A percentile compares a stretch with the other conserved stretches of the same genome.
These are phyloP conservation scores for Favolaschia claudopus DNA, from an alignment of 768 basidiomycete species.

Conservation along the genomic window DNA sequence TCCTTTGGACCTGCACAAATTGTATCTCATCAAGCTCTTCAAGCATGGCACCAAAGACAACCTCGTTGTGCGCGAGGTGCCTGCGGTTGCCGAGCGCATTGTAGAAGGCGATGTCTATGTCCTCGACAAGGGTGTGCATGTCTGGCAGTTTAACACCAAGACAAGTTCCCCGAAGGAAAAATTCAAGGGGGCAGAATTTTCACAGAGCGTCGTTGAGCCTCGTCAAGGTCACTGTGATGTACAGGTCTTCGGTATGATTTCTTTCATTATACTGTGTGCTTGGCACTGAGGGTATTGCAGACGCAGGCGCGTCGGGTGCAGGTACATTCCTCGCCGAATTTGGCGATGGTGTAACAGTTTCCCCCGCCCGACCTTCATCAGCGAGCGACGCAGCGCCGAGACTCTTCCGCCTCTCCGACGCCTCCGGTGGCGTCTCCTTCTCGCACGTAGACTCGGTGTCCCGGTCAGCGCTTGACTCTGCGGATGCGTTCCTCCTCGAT, in stretches of 20 bases:
- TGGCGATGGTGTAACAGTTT: slow-evolving; percentile 40
- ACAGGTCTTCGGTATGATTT: slow-evolving; percentile 55
- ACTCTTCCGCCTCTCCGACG: slow-evolving; percentile 55
- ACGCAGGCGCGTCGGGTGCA: slow-evolving; percentile 58
- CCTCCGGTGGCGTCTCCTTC: slow-evolving; percentile 48
- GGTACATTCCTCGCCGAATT: slow-evolving; percentile 58
- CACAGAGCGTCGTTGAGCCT: slow-evolving; percentile 49
- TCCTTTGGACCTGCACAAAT: slow-evolving; percentile 50
- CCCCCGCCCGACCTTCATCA: slow-evolving; percentile 13
- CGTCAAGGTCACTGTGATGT: slow-evolving; percentile 51
- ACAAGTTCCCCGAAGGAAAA: slow-evolving; percentile 61
- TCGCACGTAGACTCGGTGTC: slow-evolving; percentile 40
- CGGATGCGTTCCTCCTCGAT: slow-evolving; percentile 63
- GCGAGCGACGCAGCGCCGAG: slow-evolving; percentile 13
- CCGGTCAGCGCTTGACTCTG: slow-evolving; percentile 48
- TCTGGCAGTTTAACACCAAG: slow-evolving; percentile 67
- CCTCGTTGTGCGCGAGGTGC: slow-evolving; percentile 59
- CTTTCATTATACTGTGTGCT: not conserved
- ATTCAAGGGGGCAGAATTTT: slow-evolving; percentile 70
- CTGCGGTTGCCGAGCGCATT: slow-evolving; percentile 52
- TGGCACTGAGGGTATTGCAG: slow-evolving; percentile 41
- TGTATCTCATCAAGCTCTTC: slow-evolving; percentile 58
- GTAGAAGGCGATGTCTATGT: slow-evolving; percentile 65
- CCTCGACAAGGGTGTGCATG: slow-evolving; percentile 59
- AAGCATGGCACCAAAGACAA: slow-evolving; percentile 31